These are phyloP conservation scores for Alternaria incomplexa DNA, from an alignment of 2,329 filamentous ascomycete genomes.

Conservation along the genomic window DNA sequence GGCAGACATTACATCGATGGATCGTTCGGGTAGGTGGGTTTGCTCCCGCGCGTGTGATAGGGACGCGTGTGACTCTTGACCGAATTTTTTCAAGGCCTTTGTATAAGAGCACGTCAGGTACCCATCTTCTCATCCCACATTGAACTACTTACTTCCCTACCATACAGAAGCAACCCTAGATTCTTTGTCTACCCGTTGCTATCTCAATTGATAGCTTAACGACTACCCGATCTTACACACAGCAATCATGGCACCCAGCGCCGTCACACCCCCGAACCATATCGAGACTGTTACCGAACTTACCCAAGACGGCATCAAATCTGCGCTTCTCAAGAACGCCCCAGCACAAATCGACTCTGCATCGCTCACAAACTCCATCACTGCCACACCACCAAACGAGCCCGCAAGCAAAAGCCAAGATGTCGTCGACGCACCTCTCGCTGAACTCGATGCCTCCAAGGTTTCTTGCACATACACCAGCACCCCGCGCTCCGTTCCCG, in stretches of 20 bases:
- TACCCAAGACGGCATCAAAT: conserved; percentile 41
- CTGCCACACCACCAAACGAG: conserved; percentile 31
- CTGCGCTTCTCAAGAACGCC: conserved; percentile 38
- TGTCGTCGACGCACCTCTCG: conserved; percentile 32
- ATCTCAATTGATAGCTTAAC: not conserved
- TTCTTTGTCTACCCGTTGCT: not conserved
- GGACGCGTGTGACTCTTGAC: conserved; percentile 32
- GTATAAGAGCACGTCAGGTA: conserved; percentile 23
- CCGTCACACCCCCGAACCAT: conserved; percentile 38
- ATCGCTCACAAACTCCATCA: conserved; percentile 30
- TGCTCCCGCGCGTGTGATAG: conserved; percentile 30
- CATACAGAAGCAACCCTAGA: not conserved
- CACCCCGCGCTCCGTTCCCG: conserved; percentile 51
- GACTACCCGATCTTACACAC: not conserved
- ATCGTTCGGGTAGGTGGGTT: conserved; percentile 12
- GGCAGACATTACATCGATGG: conserved; percentile 15
- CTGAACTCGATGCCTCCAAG: conserved; percentile 53
- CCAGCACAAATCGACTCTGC: conserved; percentile 37
- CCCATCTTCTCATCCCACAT: not conserved
- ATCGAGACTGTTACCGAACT: conserved; percentile 36
- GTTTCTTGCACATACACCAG: conserved; percentile 51
- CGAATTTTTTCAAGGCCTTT: conserved; percentile 18
- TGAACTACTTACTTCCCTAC: not conserved
- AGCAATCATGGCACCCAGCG: conserved; percentile 39
- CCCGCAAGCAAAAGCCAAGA: conserved; percentile 16